phyloP scores from a whole-genome alignment of 345 rosid genomes.

The Psidium guajava region DNA sequence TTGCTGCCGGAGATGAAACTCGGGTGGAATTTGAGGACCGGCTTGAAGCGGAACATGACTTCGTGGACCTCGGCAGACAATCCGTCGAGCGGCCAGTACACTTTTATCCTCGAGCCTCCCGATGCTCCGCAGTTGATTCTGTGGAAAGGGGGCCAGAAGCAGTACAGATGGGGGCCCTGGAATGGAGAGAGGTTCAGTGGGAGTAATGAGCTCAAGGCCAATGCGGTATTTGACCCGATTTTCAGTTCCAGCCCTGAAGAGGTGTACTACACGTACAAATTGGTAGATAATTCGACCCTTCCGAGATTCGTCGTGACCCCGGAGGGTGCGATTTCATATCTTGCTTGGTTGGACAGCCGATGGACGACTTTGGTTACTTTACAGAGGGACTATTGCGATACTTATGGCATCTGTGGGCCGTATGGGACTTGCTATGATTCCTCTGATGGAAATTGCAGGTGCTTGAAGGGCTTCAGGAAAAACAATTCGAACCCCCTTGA shows the following conservation, averaged over 20 bases:
- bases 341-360: not conserved
- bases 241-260: slow-evolving; percentile 9
- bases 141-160: slow-evolving; percentile 7
- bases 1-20: slow-evolving; percentile 24
- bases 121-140: slow-evolving; percentile 19
- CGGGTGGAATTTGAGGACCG: slow-evolving; percentile 18
- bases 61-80: slow-evolving; percentile 12
- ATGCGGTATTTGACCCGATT: slow-evolving; percentile 1
- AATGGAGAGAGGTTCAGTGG: slow-evolving; percentile 16
- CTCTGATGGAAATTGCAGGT: slow-evolving; percentile 2
- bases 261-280: slow-evolving; percentile 6
- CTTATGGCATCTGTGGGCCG: slow-evolving; percentile 8
- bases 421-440: slow-evolving; percentile 9
- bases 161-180: slow-evolving; percentile 25
- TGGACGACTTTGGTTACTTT: slow-evolving; percentile 6
- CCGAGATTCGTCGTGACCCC: slow-evolving; percentile 12
- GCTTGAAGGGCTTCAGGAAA: slow-evolving; percentile 18
- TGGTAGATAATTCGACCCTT: not conserved
- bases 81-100: slow-evolving; percentile 5
- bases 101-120: slow-evolving; percentile 5
- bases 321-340: slow-evolving; percentile 9
- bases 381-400: slow-evolving; percentile 24
- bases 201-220: slow-evolving; percentile 7
- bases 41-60: slow-evolving; percentile 8
- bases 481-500: slow-evolving; percentile 4